These are phyloP conservation scores for Halophytophthora polymorphica DNA, from an alignment of 352 stramenopile genomes.

Conservation along the genomic window DNA sequence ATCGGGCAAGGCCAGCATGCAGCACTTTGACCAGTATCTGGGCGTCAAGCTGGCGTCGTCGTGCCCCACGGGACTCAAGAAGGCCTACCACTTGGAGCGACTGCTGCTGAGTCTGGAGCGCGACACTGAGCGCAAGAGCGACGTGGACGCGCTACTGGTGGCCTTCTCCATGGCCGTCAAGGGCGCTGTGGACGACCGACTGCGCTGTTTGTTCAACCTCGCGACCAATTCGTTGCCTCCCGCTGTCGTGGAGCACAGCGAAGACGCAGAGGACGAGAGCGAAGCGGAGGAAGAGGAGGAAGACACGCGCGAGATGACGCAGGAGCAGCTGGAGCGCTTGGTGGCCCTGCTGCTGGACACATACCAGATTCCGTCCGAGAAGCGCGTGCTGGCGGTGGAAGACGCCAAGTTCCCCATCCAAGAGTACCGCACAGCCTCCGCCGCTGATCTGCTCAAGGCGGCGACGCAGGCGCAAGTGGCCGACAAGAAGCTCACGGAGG, in stretches of 20 bases:
- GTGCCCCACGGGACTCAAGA: conserved; percentile 58
- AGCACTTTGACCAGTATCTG: conserved; percentile 79
- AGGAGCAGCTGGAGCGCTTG: conserved; percentile 57
- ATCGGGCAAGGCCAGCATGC: conserved; percentile 56
- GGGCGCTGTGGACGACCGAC: conserved; percentile 60
- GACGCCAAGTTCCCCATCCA: conserved; percentile 81
- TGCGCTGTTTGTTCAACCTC: conserved; percentile 71
- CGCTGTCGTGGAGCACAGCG: conserved; percentile 15
- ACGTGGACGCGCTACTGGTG: conserved; percentile 72
- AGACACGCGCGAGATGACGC: conserved; percentile 47
- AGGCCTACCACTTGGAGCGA: conserved; percentile 74
- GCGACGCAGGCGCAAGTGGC: conserved; percentile 34
- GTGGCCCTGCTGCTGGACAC: conserved; percentile 68
- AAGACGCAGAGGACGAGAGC: conserved; percentile 10
- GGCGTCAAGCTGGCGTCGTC: conserved; percentile 61
- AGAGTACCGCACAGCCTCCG: conserved; percentile 49
- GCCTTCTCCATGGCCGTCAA: conserved; percentile 85
- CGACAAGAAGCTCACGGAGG: conserved; percentile 52
- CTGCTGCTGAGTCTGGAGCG: conserved; percentile 66
- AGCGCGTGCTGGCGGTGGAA: conserved; percentile 62
- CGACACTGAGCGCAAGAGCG: conserved; percentile 50
- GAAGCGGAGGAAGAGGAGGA: conserved; percentile 13
- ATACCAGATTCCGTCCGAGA: conserved; percentile 84
- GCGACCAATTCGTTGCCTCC: conserved; percentile 35
- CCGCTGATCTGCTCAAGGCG: conserved; percentile 37